Evolutionary conservation across 306 rosid genomes (phyloP).

Genomic region (Nissolia schottii): DNA sequence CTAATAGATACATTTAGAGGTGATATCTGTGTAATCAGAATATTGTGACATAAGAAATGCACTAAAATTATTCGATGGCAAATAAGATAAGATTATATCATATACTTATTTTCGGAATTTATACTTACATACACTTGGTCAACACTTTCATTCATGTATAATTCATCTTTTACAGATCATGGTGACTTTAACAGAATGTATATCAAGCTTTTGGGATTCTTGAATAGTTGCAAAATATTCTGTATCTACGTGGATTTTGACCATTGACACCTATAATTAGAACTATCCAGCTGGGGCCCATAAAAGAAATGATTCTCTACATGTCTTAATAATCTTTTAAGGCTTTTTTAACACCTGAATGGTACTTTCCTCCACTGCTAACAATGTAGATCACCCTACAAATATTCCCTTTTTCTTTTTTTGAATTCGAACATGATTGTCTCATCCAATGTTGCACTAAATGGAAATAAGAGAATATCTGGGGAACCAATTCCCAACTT

Average conservation of each 20-base stretch:
- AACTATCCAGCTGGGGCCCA: background rate
- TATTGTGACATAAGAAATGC: background rate
- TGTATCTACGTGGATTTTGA: background rate
- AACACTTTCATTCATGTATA: background rate
- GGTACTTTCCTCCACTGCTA: constrained; percentile 18
- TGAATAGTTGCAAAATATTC: constrained; percentile 3
- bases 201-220: constrained; percentile 19
- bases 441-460: background rate
- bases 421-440: background rate
- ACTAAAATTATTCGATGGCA: background rate
- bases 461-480: background rate
- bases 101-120: background rate
- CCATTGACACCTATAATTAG: constrained; percentile 1
- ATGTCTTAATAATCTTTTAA: background rate
- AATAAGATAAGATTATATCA: background rate
- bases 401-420: constrained; percentile 9
- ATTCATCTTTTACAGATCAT: constrained; percentile 17
- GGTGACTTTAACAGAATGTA: constrained; percentile 9
- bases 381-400: constrained; percentile 13
- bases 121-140: background rate
- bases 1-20: background rate
- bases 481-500: background rate
- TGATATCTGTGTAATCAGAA: constrained; percentile 6
- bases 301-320: background rate
- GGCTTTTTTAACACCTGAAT: constrained; percentile 22